Evolutionary conservation across 148 eudicot genomes (phyloP).

Genomic region (Rhododendron mucronatum): DNA sequence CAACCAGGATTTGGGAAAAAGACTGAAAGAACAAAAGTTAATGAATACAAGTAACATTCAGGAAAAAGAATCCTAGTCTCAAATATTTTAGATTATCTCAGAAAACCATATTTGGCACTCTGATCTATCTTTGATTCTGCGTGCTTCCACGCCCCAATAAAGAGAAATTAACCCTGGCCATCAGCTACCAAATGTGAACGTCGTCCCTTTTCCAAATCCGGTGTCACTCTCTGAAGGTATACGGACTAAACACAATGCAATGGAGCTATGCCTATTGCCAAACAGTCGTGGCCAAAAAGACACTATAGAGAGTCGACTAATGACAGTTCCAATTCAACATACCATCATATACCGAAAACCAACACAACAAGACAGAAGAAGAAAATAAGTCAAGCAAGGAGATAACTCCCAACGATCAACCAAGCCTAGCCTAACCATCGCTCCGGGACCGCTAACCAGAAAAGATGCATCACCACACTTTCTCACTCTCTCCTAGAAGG

Average conservation of each 20-base stretch:
- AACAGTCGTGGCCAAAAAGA: background rate
- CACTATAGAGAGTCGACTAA: background rate
- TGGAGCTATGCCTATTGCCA: background rate
- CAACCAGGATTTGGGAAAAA: background rate
- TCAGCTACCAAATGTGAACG: background rate
- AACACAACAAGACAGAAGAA: background rate
- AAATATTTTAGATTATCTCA: background rate
- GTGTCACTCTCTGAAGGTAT: background rate
- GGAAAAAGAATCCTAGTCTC: background rate
- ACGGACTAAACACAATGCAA: background rate
- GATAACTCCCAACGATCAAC: background rate
- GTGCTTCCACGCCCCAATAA: background rate
- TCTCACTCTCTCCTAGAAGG: background rate
- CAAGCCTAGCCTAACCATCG: background rate
- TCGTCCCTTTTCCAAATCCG: background rate
- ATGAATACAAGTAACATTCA: background rate
- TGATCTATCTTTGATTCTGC: background rate
- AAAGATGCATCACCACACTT: background rate
- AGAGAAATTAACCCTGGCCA: too few relatives aligned
- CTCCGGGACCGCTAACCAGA: background rate
- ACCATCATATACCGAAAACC: background rate
- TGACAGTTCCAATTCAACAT: background rate
- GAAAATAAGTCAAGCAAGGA: background rate
- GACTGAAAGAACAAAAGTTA: background rate
- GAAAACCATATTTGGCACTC: background rate